phyloP scores from a whole-genome alignment of 148 eudicot genomes.

The Chenopodium berlandieri region DNA sequence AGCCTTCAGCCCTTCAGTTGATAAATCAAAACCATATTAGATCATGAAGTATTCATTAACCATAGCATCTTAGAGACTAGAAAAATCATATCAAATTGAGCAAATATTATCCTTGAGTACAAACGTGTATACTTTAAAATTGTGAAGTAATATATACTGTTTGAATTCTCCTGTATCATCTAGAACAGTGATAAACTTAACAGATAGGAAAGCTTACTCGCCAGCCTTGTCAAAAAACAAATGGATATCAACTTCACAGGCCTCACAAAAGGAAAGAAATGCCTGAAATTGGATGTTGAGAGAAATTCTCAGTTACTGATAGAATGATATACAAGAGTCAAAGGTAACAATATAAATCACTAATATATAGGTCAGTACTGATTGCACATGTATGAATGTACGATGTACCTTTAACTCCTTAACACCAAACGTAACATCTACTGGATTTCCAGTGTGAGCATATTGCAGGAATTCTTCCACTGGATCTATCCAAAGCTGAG shows the following conservation, averaged over 20 bases:
- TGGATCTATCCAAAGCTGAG: slow-evolving; percentile 99
- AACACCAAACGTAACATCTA: slow-evolving; percentile 87
- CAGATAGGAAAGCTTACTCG: slow-evolving; percentile 61
- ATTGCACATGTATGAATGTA: not conserved
- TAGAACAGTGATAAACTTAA: not conserved
- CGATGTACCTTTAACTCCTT: slow-evolving; percentile 78
- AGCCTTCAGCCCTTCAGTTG: slow-evolving; percentile 1
- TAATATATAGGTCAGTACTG: not conserved
- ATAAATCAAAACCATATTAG: not conserved
- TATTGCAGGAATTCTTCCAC: slow-evolving; percentile 91
- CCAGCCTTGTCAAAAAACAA: slow-evolving; percentile 91
- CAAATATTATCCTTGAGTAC: not conserved
- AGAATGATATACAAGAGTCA: not conserved
- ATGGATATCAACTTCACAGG: slow-evolving; percentile 91
- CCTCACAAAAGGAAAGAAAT: slow-evolving; percentile 88
- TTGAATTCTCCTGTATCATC: not conserved
- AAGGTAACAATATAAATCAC: not conserved
- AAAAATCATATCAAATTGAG: not conserved
- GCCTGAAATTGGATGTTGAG: slow-evolving; percentile 53
- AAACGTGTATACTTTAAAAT: not conserved
- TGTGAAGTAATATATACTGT: not conserved
- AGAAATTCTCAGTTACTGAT: not conserved
- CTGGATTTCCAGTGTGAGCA: slow-evolving; percentile 80
- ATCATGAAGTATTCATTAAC: not conserved
- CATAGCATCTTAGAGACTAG: not conserved